These are phyloP conservation scores for Hawksworthiomyces lignivorus DNA, from an alignment of 2,329 filamentous ascomycete genomes.

Conservation along the genomic window DNA sequence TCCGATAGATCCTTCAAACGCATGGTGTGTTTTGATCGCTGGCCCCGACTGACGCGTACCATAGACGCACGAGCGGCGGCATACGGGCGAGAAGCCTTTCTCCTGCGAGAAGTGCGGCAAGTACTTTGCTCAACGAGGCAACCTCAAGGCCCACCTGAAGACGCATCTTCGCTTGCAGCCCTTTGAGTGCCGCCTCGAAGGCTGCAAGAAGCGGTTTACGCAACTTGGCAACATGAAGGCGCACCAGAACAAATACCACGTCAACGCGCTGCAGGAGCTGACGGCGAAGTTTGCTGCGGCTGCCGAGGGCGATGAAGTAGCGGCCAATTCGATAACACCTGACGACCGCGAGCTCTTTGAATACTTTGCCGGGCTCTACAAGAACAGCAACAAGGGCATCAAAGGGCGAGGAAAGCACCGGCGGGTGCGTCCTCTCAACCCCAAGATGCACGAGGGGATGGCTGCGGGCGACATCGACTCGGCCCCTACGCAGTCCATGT, in stretches of 20 bases:
- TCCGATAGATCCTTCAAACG: too few species aligned
- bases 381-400: slow-evolving; percentile 97
- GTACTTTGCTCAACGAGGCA: slow-evolving; percentile 76
- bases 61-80: slow-evolving; percentile 70
- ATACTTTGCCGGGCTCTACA: slow-evolving; percentile 84
- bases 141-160: slow-evolving; percentile 74
- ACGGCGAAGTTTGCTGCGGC: slow-evolving; percentile 63
- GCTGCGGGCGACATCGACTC: neutral
- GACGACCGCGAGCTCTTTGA: slow-evolving; percentile 65
- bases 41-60: slow-evolving; percentile 34
- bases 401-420: slow-evolving; percentile 88
- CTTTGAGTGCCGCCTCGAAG: slow-evolving; percentile 72
- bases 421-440: slow-evolving; percentile 41
- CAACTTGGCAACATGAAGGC: slow-evolving; percentile 90
- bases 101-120: slow-evolving; percentile 73
- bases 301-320: slow-evolving; percentile 54
- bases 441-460: slow-evolving; percentile 19
- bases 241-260: slow-evolving; percentile 92
- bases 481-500: neutral
- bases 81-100: slow-evolving; percentile 82
- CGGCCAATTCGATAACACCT: slow-evolving; percentile 30
- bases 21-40: neutral
- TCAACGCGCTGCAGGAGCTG: slow-evolving; percentile 60
- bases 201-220: slow-evolving; percentile 81
- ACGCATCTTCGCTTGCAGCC: slow-evolving; percentile 72